Evolutionary conservation across 108 stramenopile genomes (phyloP).

Genomic region (Nannochloropsis granulata): DNA sequence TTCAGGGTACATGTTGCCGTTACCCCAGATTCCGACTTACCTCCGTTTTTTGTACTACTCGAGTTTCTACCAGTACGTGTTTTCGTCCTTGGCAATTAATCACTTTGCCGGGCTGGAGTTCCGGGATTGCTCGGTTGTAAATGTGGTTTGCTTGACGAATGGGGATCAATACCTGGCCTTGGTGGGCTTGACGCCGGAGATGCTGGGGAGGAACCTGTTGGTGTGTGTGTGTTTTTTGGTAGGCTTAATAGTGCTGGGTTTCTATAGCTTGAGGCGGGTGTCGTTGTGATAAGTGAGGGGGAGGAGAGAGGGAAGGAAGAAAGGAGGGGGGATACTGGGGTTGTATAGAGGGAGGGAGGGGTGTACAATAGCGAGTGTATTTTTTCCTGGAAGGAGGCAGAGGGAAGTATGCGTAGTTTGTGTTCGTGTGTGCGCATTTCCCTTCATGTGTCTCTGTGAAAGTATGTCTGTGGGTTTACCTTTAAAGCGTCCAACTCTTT

Average conservation of each 20-base stretch:
- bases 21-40: neutral
- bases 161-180: neutral
- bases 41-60: neutral
- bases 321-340: neutral
- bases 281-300: neutral
- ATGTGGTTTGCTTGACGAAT: neutral
- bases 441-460: too few species aligned
- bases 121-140: neutral
- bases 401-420: too few species aligned
- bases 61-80: slow-evolving; percentile 1
- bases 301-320: neutral
- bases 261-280: neutral
- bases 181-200: neutral
- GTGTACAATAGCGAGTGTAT: too few species aligned
- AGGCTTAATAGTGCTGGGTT: neutral
- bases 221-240: neutral
- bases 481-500: too few species aligned
- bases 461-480: too few species aligned
- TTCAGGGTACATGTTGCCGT: neutral
- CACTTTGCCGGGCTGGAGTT: neutral
- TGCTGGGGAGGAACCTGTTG: neutral
- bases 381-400: too few species aligned
- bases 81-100: neutral
- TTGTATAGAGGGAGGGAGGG: too few species aligned
- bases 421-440: too few species aligned